These are phyloP conservation scores for Ascodesmis nigricans DNA, from an alignment of 495 filamentous ascomycete genomes.

Conservation along the genomic window DNA sequence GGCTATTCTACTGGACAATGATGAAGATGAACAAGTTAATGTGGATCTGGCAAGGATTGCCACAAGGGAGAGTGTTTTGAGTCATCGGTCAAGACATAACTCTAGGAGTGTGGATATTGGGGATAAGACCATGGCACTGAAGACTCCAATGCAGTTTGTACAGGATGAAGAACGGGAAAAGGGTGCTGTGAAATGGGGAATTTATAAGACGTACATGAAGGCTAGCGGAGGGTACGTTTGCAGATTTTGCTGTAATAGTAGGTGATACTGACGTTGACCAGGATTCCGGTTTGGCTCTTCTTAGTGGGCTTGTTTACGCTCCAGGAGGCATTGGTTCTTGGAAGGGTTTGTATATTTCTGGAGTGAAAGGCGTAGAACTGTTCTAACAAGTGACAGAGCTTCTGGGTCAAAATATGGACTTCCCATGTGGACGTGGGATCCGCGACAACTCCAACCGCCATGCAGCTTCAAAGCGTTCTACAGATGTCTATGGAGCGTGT, in stretches of 20 bases:
- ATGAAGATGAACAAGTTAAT: constrained; percentile 24
- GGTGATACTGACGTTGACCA: background rate
- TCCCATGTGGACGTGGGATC: constrained; percentile 2
- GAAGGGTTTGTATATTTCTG: constrained; percentile 23
- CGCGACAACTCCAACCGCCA: no score
- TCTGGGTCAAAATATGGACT: constrained; percentile 21
- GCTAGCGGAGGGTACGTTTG: constrained; percentile 35
- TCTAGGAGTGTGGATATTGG: constrained; percentile 11
- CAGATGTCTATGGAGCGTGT: constrained; percentile 9
- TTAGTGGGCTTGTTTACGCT: constrained; percentile 31
- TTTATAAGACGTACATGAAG: constrained; percentile 44
- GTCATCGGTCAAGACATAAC: background rate
- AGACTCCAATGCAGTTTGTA: constrained; percentile 41
- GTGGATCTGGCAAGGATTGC: constrained; percentile 9
- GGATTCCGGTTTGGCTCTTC: constrained; percentile 34
- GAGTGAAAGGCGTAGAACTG: background rate
- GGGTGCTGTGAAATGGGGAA: constrained; percentile 36
- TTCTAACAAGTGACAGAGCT: constrained; percentile 9
- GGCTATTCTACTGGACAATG: no score
- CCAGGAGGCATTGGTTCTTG: constrained; percentile 30
- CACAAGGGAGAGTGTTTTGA: constrained; percentile 10
- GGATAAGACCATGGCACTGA: background rate
- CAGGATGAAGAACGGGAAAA: constrained; percentile 49
- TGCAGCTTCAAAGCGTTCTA: constrained; percentile 12
- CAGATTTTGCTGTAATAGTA: background rate